Base-by-base conservation (phyloP, 108 stramenopile species). In the Cyclotella sp. region DNA sequence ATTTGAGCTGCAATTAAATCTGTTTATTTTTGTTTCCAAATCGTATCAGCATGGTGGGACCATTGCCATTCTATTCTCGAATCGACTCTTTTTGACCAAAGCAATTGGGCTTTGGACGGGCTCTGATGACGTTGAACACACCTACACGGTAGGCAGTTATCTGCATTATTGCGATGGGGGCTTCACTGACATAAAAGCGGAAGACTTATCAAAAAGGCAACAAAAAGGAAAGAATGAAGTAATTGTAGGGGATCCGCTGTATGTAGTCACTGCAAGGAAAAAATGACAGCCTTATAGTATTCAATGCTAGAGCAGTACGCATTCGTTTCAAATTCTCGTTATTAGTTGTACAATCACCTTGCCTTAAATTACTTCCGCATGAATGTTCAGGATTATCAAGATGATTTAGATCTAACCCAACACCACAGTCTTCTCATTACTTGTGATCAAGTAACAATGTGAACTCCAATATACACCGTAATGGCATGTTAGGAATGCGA, bases 61-160 rank as follows among this genome's bases (percentile, higher is more conserved):
- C 41, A 84, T 92, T 40, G 92, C 95, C 51, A 89, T 98, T 70
- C 34, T 95, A n/a, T 95, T 97, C 73, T 95, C 94, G 41, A 98
- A 98, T 77, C 87, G 97, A 51, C 81, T 97, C 27, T 98, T 98
- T 75, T 64, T 97, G 13, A 92, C 77, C 65, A 98, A 98, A 83
- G 93, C 88, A 22, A 78, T 89, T 60, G 76, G 87, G 22, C 70
- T 94, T 0, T 85, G 94, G 94, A 95, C 94, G 0, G 94, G 94
- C 11, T 92, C 93, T 14, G 96, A 97, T 71, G 98, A 98, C 73
- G 73, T 95, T 59, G 98, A 97, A 67, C 98, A 98, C 80, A 89
- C 91, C 15, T 95, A 89, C 63, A 91, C 87, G 11, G 94, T 95
- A 3, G 89, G 82, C 0, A 79, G 75, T 18, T 95, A 95, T 68